phyloP scores from a whole-genome alignment of 768 basidiomycete species.

The Crucibulum laeve region DNA sequence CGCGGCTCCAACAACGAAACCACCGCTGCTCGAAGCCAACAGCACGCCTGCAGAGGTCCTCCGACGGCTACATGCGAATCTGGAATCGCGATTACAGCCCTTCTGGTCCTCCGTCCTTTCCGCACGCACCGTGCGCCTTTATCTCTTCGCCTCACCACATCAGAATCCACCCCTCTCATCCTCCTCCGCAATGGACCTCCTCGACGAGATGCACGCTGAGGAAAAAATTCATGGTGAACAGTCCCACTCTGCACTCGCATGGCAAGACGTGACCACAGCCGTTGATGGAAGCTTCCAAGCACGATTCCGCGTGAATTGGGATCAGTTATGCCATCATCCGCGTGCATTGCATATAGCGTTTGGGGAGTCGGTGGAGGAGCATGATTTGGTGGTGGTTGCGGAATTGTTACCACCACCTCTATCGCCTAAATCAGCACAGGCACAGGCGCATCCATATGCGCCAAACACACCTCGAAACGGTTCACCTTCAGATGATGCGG shows the following conservation, averaged over 20 bases:
- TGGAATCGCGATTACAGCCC: conserved; percentile 69
- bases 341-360: conserved; percentile 52
- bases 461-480: conserved; percentile 1
- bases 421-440: conserved; percentile 4
- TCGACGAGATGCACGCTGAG: conserved; percentile 8
- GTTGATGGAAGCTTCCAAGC: conserved; percentile 73
- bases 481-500: conserved; percentile 5
- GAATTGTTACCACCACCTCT: conserved; percentile 40
- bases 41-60: conserved; percentile 26
- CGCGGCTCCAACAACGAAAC: conserved; percentile 1
- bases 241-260: conserved; percentile 31
- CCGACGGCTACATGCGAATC: conserved; percentile 62
- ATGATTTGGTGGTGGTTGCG: conserved; percentile 52
- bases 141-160: conserved; percentile 48
- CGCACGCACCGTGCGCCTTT: conserved; percentile 56
- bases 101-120: conserved; percentile 79
- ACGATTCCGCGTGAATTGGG: conserved; percentile 63
- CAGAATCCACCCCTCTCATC: conserved; percentile 11
- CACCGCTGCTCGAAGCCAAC: conserved; percentile 8
- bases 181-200: background rate
- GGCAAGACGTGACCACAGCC: conserved; percentile 49
- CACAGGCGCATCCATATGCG: background rate
- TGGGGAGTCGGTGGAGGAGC: conserved; percentile 45
- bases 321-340: conserved; percentile 60
- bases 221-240: conserved; percentile 16